Percentiles rank a stretch among this genome's conserved stretches.
Conservation (phyloP, 345 rosid genomes). For the Lepidium sativum region DNA sequence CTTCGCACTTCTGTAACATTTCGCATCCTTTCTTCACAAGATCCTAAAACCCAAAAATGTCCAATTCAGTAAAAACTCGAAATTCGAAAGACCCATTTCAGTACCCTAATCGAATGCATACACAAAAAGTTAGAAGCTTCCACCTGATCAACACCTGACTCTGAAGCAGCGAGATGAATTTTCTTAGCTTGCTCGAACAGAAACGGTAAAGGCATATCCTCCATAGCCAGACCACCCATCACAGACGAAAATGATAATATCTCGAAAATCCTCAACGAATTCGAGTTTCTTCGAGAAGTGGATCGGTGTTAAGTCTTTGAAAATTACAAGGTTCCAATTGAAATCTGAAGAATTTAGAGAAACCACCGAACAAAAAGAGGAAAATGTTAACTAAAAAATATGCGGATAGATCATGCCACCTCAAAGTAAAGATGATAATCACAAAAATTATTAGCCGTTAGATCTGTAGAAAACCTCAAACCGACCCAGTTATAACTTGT, state of each 20-base stretch:
- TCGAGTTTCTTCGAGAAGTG: neutral
- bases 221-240: slow-evolving; percentile 44
- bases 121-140: neutral
- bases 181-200: slow-evolving; percentile 74
- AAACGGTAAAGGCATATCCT: slow-evolving; percentile 57
- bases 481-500: slow-evolving; percentile 1
- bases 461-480: slow-evolving; percentile 1
- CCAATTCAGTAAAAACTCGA: neutral
- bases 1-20: slow-evolving; percentile 67
- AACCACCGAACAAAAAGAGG: neutral
- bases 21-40: slow-evolving; percentile 61
- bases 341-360: slow-evolving; percentile 6
- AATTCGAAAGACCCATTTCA: neutral
- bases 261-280: neutral
- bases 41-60: slow-evolving; percentile 33
- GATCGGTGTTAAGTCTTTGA: neutral
- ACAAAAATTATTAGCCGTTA: neutral
- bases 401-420: neutral
- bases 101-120: slow-evolving; percentile 2
- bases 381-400: neutral
- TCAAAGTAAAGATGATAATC: neutral
- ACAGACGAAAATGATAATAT: neutral
- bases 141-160: slow-evolving; percentile 64
- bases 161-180: slow-evolving; percentile 54
- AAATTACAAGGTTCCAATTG: neutral